These are phyloP conservation scores for Kurtzmaniella fragi DNA, from an alignment of 805 yeast species.

Conservation along the genomic window DNA sequence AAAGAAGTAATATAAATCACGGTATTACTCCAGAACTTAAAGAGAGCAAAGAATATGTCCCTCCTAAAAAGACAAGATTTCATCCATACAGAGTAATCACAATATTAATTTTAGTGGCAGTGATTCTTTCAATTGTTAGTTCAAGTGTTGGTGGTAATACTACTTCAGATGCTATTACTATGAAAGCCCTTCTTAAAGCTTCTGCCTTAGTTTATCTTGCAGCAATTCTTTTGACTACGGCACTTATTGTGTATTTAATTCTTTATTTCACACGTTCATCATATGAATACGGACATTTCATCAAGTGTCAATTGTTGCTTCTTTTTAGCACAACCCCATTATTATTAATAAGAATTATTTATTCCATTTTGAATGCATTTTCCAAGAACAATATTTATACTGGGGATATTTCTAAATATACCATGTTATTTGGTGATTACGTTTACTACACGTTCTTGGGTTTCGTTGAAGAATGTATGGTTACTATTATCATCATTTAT, in stretches of 20 bases:
- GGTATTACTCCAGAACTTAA: not conserved
- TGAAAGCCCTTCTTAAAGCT: slow-evolving; percentile 5
- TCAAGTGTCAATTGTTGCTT: not conserved
- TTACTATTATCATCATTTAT: not conserved
- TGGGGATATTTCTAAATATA: slow-evolving; percentile 8
- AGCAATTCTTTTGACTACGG: slow-evolving; percentile 6
- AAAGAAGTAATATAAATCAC: not conserved
- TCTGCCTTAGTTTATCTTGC: slow-evolving; percentile 9
- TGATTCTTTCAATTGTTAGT: slow-evolving; percentile 8
- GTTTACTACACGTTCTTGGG: slow-evolving; percentile 3
- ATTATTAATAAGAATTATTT: slow-evolving; percentile 9
- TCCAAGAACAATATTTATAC: slow-evolving; percentile 5
- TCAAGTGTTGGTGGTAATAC: slow-evolving; percentile 3
- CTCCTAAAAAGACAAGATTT: slow-evolving; percentile 2
- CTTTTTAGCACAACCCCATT: slow-evolving; percentile 6
- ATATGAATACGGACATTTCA: not conserved
- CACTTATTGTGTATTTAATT: not conserved
- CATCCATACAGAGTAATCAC: slow-evolving; percentile 8
- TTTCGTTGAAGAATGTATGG: slow-evolving; percentile 2
- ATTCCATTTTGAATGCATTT: slow-evolving; percentile 11
- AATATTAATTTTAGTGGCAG: slow-evolving; percentile 7
- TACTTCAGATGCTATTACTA: not conserved
- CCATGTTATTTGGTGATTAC: slow-evolving; percentile 6
- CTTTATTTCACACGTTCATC: not conserved
- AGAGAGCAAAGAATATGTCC: not conserved